Percentiles rank a stretch among this genome's conserved stretches.
Conservation (phyloP, 257 asterid genomes). For the Salvia splendens region DNA sequence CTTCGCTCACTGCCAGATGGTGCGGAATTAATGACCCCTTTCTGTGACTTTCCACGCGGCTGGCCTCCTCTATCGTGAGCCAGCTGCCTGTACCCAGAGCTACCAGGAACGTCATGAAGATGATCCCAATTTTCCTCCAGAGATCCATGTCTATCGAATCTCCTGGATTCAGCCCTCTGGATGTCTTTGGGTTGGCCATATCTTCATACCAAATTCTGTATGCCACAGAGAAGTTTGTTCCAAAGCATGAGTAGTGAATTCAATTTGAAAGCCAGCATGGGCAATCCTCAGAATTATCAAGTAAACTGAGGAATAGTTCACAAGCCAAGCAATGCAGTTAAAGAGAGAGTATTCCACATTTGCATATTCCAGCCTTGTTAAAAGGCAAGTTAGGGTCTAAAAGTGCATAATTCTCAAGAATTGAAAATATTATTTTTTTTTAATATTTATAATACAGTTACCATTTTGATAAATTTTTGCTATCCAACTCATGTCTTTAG, state of each 20-base stretch:
- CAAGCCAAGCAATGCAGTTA: background rate
- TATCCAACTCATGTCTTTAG: background rate
- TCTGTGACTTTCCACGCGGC: conserved; percentile 62
- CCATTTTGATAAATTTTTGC: background rate
- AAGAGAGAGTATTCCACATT: background rate
- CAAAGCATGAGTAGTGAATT: background rate
- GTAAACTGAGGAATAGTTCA: background rate
- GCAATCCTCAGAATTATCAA: background rate
- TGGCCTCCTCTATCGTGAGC: conserved; percentile 65
- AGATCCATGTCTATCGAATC: conserved; percentile 44
- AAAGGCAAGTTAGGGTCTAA: background rate
- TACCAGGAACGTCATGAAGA: conserved; percentile 46
- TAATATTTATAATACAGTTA: background rate
- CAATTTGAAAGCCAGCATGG: background rate
- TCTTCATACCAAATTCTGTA: conserved; percentile 55
- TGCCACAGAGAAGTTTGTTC: conserved; percentile 19
- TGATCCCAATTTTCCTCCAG: conserved; percentile 54
- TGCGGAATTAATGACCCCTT: conserved; percentile 41
- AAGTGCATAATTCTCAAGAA: background rate
- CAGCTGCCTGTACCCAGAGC: conserved; percentile 53
- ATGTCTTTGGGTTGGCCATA: conserved; percentile 46
- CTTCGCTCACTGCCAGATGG: conserved; percentile 48
- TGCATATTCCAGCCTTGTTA: background rate
- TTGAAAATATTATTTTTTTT: too few relatives aligned
- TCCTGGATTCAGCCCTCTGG: conserved; percentile 55